Evolutionary conservation across 176 grass and related monocot genomes (phyloP).

Genomic region (Tillandsia leiboldiana): DNA sequence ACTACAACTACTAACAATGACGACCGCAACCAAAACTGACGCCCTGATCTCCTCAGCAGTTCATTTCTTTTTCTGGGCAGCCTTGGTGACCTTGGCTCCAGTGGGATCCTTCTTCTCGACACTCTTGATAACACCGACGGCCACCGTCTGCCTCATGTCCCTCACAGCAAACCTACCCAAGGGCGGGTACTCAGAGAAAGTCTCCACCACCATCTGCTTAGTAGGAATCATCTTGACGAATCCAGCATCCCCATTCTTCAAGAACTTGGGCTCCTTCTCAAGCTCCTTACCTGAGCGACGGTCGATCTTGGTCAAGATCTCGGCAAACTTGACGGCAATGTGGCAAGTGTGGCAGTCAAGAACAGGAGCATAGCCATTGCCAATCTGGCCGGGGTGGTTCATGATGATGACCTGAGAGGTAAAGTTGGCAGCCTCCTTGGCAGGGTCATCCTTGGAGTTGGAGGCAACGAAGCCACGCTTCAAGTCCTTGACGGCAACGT

Average conservation of each 20-base stretch:
- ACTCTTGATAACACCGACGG: slow-evolving; percentile 13
- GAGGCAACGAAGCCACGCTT: slow-evolving; percentile 14
- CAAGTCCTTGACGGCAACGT: slow-evolving; percentile 15
- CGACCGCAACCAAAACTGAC: neutral
- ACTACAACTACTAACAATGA: neutral
- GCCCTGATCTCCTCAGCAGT: slow-evolving; percentile 6
- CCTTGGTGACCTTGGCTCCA: slow-evolving; percentile 36
- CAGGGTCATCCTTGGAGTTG: slow-evolving; percentile 19
- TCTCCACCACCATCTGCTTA: slow-evolving; percentile 16
- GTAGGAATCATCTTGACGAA: slow-evolving; percentile 14
- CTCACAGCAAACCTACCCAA: slow-evolving; percentile 13
- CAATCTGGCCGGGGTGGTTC: slow-evolving; percentile 19
- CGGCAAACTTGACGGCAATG: slow-evolving; percentile 15
- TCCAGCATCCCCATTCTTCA: slow-evolving; percentile 18
- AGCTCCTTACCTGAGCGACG: slow-evolving; percentile 14
- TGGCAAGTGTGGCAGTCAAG: slow-evolving; percentile 18
- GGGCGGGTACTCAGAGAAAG: slow-evolving; percentile 15
- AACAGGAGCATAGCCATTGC: slow-evolving; percentile 15
- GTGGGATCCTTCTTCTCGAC: slow-evolving; percentile 21
- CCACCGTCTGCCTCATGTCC: slow-evolving; percentile 15
- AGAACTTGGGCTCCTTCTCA: slow-evolving; percentile 23
- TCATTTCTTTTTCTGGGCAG: slow-evolving; percentile 38
- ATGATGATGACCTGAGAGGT: slow-evolving; percentile 24
- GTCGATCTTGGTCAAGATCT: slow-evolving; percentile 17
- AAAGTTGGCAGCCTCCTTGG: slow-evolving; percentile 19